Evolutionary conservation across 345 rosid genomes (phyloP).

Genomic region (Corymbia maculata): DNA sequence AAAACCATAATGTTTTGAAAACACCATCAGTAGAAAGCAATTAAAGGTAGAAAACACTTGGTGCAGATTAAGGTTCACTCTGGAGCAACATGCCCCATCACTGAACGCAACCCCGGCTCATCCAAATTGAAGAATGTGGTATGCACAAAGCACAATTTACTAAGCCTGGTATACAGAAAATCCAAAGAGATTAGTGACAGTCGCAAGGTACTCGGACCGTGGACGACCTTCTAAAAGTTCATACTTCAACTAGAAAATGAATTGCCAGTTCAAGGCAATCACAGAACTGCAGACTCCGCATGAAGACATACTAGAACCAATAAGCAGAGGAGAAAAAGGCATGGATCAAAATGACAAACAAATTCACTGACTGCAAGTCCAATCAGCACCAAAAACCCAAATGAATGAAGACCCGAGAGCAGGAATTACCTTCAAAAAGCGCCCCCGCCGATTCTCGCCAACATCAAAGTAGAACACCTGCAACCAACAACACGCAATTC

Average conservation of each 20-base stretch:
- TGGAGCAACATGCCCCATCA: not conserved
- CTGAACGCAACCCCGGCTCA: not conserved
- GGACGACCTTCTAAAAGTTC: not conserved
- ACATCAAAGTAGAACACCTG: conserved; percentile 96
- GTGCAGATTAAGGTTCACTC: not conserved
- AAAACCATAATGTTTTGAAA: not conserved
- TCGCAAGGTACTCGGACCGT: not conserved
- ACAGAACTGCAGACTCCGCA: not conserved
- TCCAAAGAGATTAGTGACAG: not conserved
- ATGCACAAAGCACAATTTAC: not conserved
- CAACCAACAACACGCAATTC: not conserved
- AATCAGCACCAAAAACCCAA: not conserved
- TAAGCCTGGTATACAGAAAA: not conserved
- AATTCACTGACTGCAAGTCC: not conserved
- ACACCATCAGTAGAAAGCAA: not conserved
- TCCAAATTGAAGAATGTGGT: not conserved
- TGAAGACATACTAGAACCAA: not conserved
- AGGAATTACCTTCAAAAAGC: conserved; percentile 71
- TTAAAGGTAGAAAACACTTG: not conserved
- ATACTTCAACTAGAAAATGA: not conserved
- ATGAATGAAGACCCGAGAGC: not conserved
- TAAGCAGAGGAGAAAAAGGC: not conserved
- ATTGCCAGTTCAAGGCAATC: not conserved
- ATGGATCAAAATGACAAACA: not conserved
- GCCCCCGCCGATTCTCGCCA: conserved; percentile 93